Evolutionary conservation across 164 flowering plant genomes (phyloP).

Genomic region (Macadamia integrifolia): DNA sequence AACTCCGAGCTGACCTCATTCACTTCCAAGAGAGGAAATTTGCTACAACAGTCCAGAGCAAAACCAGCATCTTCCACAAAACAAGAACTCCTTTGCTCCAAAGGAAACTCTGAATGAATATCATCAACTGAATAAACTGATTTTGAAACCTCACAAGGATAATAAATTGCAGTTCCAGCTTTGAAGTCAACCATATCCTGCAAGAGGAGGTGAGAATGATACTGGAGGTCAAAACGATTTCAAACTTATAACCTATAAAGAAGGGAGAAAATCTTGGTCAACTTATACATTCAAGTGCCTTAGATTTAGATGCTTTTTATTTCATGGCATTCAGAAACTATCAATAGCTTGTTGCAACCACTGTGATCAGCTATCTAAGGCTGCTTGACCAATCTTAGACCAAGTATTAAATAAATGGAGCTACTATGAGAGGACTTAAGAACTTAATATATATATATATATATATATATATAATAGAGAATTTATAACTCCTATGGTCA

Average conservation of each 20-base stretch:
- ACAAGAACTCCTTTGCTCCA: slow-evolving; percentile 21
- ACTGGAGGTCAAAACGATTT: neutral
- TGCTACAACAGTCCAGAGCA: slow-evolving; percentile 13
- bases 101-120: slow-evolving; percentile 24
- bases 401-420: neutral
- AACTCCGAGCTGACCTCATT: slow-evolving; percentile 38
- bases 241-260: neutral
- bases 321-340: too few relatives aligned
- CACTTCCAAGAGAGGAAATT: slow-evolving; percentile 59
- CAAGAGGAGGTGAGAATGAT: slow-evolving; percentile 7
- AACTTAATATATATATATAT: neutral
- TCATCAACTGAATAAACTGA: slow-evolving; percentile 44
- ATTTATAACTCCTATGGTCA: neutral
- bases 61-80: slow-evolving; percentile 34
- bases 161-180: slow-evolving; percentile 21
- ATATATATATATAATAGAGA: neutral
- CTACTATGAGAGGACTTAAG: neutral
- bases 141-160: slow-evolving; percentile 28
- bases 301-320: too few relatives aligned
- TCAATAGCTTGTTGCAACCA: neutral
- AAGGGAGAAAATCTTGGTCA: neutral
- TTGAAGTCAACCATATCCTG: slow-evolving; percentile 40
- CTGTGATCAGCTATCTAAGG: neutral
- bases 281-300: too few relatives aligned
- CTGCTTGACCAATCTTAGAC: neutral